Evolutionary conservation across 129 eudicot genomes (phyloP).

Genomic region (Escallonia rubra): DNA sequence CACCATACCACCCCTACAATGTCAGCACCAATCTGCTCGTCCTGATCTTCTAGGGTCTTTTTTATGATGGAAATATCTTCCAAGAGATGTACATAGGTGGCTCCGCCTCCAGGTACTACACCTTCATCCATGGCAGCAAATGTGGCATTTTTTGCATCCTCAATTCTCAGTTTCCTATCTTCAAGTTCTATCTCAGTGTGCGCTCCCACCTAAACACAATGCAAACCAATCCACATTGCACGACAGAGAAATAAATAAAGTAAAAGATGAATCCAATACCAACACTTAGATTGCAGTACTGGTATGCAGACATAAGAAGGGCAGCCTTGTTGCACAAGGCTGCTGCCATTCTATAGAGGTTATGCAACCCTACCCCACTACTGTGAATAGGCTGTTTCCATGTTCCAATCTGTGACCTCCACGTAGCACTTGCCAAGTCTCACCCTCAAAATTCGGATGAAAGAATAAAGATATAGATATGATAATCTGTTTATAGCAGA

Average conservation of each 20-base stretch:
- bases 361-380: no score
- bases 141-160: constrained; percentile 89
- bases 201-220: constrained; percentile 64
- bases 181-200: constrained; percentile 88
- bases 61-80: constrained; percentile 60
- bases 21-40: constrained; percentile 82
- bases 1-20: constrained; percentile 58
- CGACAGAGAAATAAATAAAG: no score
- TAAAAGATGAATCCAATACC: no score
- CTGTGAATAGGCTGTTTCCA: no score
- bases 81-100: constrained; percentile 75
- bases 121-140: constrained; percentile 96
- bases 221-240: background rate
- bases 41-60: constrained; percentile 41
- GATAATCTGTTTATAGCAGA: background rate
- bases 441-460: no score
- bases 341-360: no score
- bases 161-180: constrained; percentile 79
- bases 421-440: no score
- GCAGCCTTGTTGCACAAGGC: no score
- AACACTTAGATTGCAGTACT: no score
- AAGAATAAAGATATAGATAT: no score
- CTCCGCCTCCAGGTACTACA: constrained; percentile 96
- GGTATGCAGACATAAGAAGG: no score
- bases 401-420: no score